Evolutionary conservation across 345 rosid genomes (phyloP).

Genomic region (Eucalyptus camaldulensis): DNA sequence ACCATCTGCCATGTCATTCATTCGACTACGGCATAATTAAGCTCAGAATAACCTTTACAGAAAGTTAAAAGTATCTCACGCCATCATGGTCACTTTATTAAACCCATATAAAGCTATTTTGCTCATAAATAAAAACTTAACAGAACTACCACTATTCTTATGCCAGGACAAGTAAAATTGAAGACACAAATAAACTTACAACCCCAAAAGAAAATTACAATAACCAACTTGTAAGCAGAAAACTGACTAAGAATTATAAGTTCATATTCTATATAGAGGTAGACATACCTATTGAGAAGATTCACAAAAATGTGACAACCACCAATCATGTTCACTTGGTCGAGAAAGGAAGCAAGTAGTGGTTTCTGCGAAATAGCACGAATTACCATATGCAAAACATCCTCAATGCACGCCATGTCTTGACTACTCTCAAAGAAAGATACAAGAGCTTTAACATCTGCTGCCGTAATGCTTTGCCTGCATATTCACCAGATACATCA

Average conservation of each 20-base stretch:
- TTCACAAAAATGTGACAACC: constrained; percentile 82
- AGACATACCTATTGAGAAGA: constrained; percentile 73
- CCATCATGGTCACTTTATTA: not conserved
- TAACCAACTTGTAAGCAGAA: not conserved
- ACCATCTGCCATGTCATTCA: not conserved
- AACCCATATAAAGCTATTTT: not conserved
- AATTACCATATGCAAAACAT: constrained; percentile 83
- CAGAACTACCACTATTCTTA: not conserved
- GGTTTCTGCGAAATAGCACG: constrained; percentile 74
- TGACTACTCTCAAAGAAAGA: constrained; percentile 85
- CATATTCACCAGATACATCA: constrained; percentile 2
- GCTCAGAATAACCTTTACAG: not conserved
- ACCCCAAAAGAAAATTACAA: not conserved
- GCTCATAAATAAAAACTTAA: not conserved
- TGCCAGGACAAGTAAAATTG: not conserved
- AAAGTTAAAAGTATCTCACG: not conserved
- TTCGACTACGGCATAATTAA: not conserved
- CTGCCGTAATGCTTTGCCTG: constrained; percentile 65
- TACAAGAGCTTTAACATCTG: constrained; percentile 62
- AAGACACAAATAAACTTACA: not conserved
- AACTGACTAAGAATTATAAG: not conserved
- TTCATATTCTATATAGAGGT: not conserved
- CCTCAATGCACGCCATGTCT: constrained; percentile 90
- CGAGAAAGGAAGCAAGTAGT: constrained; percentile 67
- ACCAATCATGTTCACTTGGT: constrained; percentile 75